These are phyloP conservation scores for Dacryopinax primogenitus DNA, from an alignment of 768 basidiomycete genomes.

Conservation along the genomic window DNA sequence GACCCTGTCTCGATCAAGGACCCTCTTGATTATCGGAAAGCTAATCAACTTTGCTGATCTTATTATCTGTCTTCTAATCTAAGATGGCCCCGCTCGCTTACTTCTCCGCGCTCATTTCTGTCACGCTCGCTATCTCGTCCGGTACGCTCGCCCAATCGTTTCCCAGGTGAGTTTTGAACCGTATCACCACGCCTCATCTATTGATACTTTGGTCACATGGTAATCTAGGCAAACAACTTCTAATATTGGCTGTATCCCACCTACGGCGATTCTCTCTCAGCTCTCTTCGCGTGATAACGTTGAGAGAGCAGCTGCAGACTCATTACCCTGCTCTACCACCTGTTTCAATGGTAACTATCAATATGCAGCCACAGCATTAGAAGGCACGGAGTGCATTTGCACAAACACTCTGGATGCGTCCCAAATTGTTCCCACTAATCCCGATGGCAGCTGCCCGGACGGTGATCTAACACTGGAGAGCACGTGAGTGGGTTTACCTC, in stretches of 20 bases:
- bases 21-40: background rate
- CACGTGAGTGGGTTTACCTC: background rate
- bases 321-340: background rate
- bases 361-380: background rate
- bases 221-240: background rate
- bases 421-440: background rate
- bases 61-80: background rate
- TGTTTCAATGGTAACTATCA: background rate
- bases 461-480: background rate
- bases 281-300: background rate
- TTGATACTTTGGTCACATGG: no score
- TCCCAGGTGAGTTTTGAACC: background rate
- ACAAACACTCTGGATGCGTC: background rate
- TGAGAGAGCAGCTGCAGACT: background rate
- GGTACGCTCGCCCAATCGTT: constrained; percentile 1
- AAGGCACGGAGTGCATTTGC: background rate
- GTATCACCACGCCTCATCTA: no score
- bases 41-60: background rate
- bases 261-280: background rate
- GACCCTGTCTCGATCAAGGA: no score
- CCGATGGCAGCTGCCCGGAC: constrained; percentile 7
- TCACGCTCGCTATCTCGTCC: background rate
- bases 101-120: background rate
- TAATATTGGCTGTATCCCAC: background rate
- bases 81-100: constrained; percentile 6